Evolutionary conservation across 2,329 filamentous ascomycete species (phyloP).

Genomic region (Ilyonectria robusta): DNA sequence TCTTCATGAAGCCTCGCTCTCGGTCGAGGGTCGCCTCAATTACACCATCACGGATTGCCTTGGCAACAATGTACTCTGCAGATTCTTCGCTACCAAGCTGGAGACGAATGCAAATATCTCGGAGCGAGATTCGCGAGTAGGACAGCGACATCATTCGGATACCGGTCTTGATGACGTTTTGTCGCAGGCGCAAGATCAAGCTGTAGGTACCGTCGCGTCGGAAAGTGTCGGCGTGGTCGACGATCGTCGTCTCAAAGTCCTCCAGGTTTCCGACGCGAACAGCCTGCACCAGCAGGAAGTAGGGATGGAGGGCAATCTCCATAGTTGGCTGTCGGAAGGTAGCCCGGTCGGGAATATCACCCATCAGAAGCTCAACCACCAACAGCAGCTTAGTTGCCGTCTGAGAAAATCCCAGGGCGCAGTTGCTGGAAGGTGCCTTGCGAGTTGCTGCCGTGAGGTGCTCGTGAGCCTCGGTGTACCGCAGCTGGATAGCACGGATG

Average conservation of each 20-base stretch:
- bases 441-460: conserved; percentile 93
- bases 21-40: conserved; percentile 96
- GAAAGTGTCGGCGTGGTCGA: conserved; percentile 86
- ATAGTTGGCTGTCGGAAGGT: conserved; percentile 92
- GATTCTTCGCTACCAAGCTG: conserved; percentile 96
- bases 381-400: conserved; percentile 96
- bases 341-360: conserved; percentile 95
- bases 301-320: conserved; percentile 90
- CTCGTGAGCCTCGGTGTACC: conserved; percentile 97
- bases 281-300: conserved; percentile 93
- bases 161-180: conserved; percentile 99
- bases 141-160: conserved; percentile 99
- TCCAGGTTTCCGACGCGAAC: conserved; percentile 97
- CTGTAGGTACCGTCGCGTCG: conserved; percentile 96
- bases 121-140: conserved; percentile 96
- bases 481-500: conserved; percentile 95
- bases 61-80: conserved; percentile 98
- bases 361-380: conserved; percentile 97
- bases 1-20: conserved; percentile 98
- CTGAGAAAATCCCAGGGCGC: conserved; percentile 94
- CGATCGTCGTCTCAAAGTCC: conserved; percentile 90
- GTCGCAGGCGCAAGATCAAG: conserved; percentile 91
- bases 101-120: conserved; percentile 96
- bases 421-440: conserved; percentile 91
- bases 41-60: conserved; percentile 97